Percentiles rank a stretch among this genome's conserved stretches.
phyloP scores from a whole-genome alignment of 176 grass and related monocot genomes.

The Eleusine indica region DNA sequence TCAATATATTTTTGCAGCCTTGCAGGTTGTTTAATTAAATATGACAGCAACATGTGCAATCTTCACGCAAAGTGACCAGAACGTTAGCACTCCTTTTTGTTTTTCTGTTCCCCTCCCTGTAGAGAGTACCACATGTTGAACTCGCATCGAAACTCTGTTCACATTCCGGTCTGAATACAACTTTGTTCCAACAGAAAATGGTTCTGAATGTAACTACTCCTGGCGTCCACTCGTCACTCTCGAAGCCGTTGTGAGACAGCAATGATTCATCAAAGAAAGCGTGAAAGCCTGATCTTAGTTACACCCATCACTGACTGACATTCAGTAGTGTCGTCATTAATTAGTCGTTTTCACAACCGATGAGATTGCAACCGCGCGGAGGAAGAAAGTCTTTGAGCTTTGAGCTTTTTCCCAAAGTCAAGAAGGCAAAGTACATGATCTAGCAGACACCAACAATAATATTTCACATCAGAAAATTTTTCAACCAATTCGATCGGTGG shows the following conservation, averaged over 20 bases:
- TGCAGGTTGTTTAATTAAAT: not conserved
- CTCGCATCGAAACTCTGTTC: too few species aligned
- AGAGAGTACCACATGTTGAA: not conserved
- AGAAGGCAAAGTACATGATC: not conserved
- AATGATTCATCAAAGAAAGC: not conserved
- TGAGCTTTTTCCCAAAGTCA: not conserved
- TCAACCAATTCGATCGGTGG: slow-evolving; percentile 8
- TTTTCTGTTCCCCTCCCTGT: not conserved
- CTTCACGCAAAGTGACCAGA: not conserved
- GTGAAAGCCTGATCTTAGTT: not conserved
- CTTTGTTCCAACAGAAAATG: not conserved
- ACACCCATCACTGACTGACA: not conserved
- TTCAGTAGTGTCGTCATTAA: not conserved
- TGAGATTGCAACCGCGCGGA: slow-evolving; percentile 16
- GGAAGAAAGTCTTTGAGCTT: not conserved
- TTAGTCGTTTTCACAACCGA: slow-evolving; percentile 13
- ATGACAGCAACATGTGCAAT: not conserved
- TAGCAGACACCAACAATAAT: not conserved
- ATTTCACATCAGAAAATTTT: not conserved
- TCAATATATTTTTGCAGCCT: not conserved
- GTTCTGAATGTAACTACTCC: not conserved
- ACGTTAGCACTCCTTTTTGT: not conserved
- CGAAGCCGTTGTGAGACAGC: not conserved
- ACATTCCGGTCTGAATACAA: not conserved
- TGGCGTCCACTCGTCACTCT: not conserved